phyloP scores from a whole-genome alignment of 2,329 filamentous ascomycete genomes.

The Alternaria gansuensis region DNA sequence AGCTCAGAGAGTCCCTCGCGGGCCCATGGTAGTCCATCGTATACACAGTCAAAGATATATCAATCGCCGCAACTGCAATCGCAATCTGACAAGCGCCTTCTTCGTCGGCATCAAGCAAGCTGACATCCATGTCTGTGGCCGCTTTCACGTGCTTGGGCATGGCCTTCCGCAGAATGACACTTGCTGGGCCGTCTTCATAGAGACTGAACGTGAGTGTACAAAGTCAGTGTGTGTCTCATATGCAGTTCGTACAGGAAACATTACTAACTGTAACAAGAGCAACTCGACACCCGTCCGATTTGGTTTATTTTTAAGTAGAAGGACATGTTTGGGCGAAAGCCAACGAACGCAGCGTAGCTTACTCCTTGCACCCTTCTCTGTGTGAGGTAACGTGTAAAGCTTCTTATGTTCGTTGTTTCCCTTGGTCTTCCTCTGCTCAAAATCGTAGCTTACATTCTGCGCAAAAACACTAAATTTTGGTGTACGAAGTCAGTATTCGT shows the following conservation, averaged over 20 bases:
- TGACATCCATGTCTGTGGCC: conserved; percentile 80
- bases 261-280: conserved; percentile 56
- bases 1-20: conserved; percentile 56
- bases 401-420: conserved; percentile 41
- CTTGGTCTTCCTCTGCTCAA: conserved; percentile 52
- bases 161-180: conserved; percentile 62
- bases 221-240: too few relatives aligned
- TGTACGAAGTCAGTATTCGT: too few relatives aligned
- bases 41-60: conserved; percentile 79
- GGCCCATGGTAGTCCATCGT: conserved; percentile 75
- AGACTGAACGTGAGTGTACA: conserved; percentile 50
- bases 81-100: conserved; percentile 77
- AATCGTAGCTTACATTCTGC: conserved; percentile 66
- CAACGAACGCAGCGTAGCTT: conserved; percentile 67
- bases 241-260: too few relatives aligned
- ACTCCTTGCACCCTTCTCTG: conserved; percentile 53
- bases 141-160: conserved; percentile 75
- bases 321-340: conserved; percentile 61
- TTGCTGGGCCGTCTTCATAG: conserved; percentile 64
- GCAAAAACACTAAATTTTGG: conserved; percentile 70
- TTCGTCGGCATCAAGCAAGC: conserved; percentile 68
- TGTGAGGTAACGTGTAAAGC: conserved; percentile 43
- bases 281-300: conserved; percentile 65
- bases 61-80: conserved; percentile 80
- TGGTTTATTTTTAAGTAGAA: conserved; percentile 66